These are phyloP conservation scores for Solanum hybrid DNA, from an alignment of 305 asterid species.

Conservation along the genomic window DNA sequence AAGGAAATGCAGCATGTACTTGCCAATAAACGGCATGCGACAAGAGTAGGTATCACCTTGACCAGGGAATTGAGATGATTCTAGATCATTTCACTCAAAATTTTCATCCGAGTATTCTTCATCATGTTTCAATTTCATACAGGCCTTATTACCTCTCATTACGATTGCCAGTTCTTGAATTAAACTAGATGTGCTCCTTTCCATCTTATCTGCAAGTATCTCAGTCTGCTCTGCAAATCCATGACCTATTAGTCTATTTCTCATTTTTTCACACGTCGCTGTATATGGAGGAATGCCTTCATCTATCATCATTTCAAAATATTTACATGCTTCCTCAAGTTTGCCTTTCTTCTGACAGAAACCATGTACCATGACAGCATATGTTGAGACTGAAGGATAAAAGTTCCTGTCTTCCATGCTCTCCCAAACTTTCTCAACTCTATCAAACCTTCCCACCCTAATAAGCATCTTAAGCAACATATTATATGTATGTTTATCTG, in stretches of 20 bases:
- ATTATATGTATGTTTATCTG: constrained; percentile 60
- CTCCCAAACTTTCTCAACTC: constrained; percentile 60
- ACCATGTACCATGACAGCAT: constrained; percentile 84
- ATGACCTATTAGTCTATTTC: constrained; percentile 55
- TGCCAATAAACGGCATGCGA: background rate
- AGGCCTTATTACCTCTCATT: constrained; percentile 51
- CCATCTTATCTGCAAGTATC: constrained; percentile 82
- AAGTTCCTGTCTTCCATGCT: constrained; percentile 68
- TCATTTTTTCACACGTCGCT: constrained; percentile 55
- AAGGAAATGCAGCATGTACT: background rate
- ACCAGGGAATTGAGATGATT: background rate
- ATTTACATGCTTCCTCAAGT: constrained; percentile 63
- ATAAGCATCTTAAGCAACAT: constrained; percentile 87
- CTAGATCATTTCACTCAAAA: background rate
- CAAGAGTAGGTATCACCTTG: background rate
- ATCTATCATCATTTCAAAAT: constrained; percentile 80
- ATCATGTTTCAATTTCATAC: constrained; percentile 12
- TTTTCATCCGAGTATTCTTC: constrained; percentile 49
- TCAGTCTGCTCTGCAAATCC: constrained; percentile 58
- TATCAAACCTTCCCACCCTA: constrained; percentile 70
- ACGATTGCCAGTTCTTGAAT: constrained; percentile 44
- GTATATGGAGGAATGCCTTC: constrained; percentile 81
- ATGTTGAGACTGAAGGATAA: constrained; percentile 71
- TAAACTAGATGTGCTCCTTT: constrained; percentile 47
- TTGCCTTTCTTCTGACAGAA: constrained; percentile 67